These are phyloP conservation scores for Phytopythium kandeliae DNA, from an alignment of 352 stramenopile genomes.

Conservation along the genomic window DNA sequence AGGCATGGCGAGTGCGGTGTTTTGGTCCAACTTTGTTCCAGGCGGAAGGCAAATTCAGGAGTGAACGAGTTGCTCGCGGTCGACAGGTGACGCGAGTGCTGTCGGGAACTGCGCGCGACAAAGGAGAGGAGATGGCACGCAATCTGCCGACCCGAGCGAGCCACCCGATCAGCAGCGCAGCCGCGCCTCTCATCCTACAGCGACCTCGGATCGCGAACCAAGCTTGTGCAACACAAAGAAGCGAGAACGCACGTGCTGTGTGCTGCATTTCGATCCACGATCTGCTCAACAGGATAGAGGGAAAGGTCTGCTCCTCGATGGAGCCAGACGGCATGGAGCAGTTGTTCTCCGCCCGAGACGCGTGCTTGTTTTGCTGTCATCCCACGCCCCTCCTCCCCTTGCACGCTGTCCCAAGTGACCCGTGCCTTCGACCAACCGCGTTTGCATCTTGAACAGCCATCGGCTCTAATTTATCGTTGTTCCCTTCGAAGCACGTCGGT, in stretches of 20 bases:
- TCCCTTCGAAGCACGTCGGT: background rate
- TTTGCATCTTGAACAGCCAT: background rate
- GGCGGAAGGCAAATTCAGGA: constrained; percentile 5
- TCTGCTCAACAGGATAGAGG: too few relatives aligned
- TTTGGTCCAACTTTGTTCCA: background rate
- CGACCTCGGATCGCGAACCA: background rate
- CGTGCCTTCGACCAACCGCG: constrained; percentile 4
- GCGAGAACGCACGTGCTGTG: background rate
- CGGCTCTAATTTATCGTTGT: background rate
- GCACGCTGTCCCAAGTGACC: background rate
- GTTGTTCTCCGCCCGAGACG: background rate
- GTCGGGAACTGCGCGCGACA: too few relatives aligned
- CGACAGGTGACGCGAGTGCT: background rate
- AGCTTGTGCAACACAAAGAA: background rate
- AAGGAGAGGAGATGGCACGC: background rate
- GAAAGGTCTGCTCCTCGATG: too few relatives aligned
- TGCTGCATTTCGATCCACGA: too few relatives aligned
- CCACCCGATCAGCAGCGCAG: too few relatives aligned
- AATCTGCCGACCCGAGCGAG: too few relatives aligned
- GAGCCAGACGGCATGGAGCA: background rate
- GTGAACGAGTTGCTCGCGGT: background rate
- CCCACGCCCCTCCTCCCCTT: background rate
- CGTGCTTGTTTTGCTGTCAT: constrained; percentile 1
- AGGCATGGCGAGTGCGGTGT: constrained; percentile 1
- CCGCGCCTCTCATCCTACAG: constrained; percentile 4